Base-by-base conservation (phyloP, 2,329 filamentous ascomycete genomes). In the Sporothrix brasiliensis region DNA sequence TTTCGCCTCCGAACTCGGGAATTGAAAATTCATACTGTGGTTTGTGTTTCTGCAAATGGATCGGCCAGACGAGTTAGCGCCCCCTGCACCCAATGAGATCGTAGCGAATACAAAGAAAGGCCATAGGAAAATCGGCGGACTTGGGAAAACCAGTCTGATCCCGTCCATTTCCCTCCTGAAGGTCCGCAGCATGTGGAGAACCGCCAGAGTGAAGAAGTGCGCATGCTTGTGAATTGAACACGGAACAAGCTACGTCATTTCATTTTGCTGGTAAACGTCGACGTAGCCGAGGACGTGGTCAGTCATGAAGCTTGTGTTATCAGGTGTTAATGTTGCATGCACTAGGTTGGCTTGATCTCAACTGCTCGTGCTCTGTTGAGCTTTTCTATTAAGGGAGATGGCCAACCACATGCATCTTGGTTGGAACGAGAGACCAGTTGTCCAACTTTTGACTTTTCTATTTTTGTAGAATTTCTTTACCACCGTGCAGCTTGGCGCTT, bases 1-100 rank as follows among this genome's bases (percentile, higher is more conserved):
- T 14, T 39, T 61, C 44, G 41, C 49, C 69, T 70, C 69, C 69
- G 69, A 70, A 63, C 50, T 70, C 69, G 69, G 69, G 60, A 67
- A 49, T 30, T 44, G 44, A 53, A 67, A 61, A 63, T 53, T 63
- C 58, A 44, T 39, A 39, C 19, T 56, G 16, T 60, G 30, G 7
- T 6, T 41, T 19, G 21, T 1, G 10, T 41, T 44, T 44, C n/a
- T 63, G 39, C 39, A 6, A 19, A n/a, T 39, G 34, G 56, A 19
- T n/a, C n/a, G 24, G 24, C 24, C 24, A 24, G 24, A 24, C 24
- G 24, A 21, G 50, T 41, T 19, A 19, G 61, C 61, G 63, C 41
- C 19, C 3, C 3, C 7, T 14, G 14, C 16, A n/a, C 44, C 65
- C 65, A 68, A 68, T 68, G 9, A 54, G 41, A n/a, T 5, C 0